Evolutionary conservation across 2,329 filamentous ascomycete genomes (phyloP).

Genomic region (Chaetomium globosum): DNA sequence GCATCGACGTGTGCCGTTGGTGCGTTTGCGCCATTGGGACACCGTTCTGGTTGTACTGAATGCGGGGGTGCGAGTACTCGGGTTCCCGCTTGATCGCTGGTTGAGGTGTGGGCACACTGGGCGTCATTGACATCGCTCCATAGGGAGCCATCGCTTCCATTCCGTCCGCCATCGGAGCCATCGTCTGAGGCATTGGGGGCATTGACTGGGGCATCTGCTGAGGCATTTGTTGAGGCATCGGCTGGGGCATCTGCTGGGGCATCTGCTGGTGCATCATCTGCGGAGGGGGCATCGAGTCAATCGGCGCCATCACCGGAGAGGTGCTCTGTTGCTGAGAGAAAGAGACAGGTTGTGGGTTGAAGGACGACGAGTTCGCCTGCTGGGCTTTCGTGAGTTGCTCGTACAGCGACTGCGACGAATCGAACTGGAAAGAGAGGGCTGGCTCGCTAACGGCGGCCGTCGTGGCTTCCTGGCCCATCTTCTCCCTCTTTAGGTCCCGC

Average conservation of each 20-base stretch:
- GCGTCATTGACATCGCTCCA: conserved; percentile 67
- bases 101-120: conserved; percentile 66
- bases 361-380: conserved; percentile 97
- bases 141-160: conserved; percentile 76
- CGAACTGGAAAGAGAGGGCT: conserved; percentile 96
- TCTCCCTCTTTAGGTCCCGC: conserved; percentile 96
- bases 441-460: conserved; percentile 97
- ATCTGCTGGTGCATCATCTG: conserved; percentile 57
- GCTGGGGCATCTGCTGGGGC: conserved; percentile 55
- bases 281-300: conserved; percentile 86
- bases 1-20: conserved; percentile 97
- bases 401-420: conserved; percentile 97
- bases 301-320: conserved; percentile 85
- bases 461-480: conserved; percentile 98
- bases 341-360: conserved; percentile 74
- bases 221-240: conserved; percentile 28
- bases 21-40: conserved; percentile 80
- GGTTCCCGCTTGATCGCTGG: conserved; percentile 83
- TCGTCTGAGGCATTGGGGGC: conserved; percentile 45
- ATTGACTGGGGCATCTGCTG: conserved; percentile 14
- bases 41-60: conserved; percentile 91
- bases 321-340: conserved; percentile 76
- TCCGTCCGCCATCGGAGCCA: conserved; percentile 60
- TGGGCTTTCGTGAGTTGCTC: conserved; percentile 99
- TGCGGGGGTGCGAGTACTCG: conserved; percentile 72